phyloP scores from a whole-genome alignment of 192 early-diverging fungal species.

The Glomus cerebriforme region DNA sequence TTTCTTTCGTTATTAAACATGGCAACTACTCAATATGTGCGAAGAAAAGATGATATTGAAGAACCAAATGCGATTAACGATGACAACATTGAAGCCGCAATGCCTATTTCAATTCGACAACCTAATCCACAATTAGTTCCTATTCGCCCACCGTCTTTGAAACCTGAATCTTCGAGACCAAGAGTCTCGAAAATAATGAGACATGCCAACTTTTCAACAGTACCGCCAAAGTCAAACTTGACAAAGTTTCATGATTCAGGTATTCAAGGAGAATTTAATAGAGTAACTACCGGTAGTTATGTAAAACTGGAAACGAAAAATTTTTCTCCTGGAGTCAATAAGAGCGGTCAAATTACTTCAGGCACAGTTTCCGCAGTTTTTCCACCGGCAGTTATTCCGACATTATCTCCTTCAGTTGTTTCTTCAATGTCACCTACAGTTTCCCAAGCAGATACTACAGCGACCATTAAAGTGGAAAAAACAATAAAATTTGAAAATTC shows the following conservation, averaged over 20 bases:
- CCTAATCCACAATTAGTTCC: neutral
- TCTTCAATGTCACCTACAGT: neutral
- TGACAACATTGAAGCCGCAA: neutral
- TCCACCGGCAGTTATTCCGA: neutral
- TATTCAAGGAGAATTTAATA: neutral
- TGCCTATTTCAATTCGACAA: neutral
- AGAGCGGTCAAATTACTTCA: neutral
- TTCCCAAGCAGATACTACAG: neutral
- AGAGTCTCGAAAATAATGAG: neutral
- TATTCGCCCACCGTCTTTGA: neutral
- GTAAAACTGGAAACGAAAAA: neutral
- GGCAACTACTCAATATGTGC: neutral
- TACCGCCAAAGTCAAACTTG: neutral
- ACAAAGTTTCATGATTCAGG: neutral
- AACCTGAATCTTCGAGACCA: neutral
- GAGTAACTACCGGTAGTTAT: neutral
- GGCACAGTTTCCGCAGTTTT: neutral
- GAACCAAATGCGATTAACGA: neutral
- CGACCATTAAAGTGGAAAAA: neutral
- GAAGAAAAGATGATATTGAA: neutral
- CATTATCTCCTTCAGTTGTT: neutral
- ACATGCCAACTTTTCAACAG: neutral
- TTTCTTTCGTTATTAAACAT: neutral
- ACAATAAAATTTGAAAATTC: neutral
- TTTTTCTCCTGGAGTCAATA: neutral